phyloP scores from a whole-genome alignment of 352 stramenopile species.

The Blastocystis hominis region DNA sequence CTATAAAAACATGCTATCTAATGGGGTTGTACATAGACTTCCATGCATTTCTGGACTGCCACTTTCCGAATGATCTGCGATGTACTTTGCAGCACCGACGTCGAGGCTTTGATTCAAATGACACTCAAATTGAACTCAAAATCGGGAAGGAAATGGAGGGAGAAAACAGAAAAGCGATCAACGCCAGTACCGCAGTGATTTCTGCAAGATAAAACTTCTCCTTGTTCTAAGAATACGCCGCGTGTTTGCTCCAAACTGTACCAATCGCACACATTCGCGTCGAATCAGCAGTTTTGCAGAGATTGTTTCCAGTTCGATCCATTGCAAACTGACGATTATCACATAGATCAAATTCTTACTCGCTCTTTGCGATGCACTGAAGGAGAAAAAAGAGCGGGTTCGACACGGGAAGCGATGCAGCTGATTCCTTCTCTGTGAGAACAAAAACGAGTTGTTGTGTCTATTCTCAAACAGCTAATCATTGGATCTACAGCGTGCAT shows the following conservation, averaged over 20 bases:
- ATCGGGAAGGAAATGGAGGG: slow-evolving; percentile 3
- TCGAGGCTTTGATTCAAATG: not conserved
- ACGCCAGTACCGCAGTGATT: not conserved
- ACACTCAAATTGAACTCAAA: not conserved
- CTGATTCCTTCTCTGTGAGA: not conserved
- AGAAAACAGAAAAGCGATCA: slow-evolving; percentile 5
- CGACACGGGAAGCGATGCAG: not conserved
- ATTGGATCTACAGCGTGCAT: not conserved
- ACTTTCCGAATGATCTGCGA: not conserved
- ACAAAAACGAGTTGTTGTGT: not conserved
- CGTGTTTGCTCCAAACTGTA: slow-evolving; percentile 1
- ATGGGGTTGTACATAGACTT: not conserved
- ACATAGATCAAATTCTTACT: not conserved
- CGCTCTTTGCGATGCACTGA: not conserved
- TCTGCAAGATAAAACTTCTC: not conserved
- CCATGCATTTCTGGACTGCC: not conserved
- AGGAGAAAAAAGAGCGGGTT: not conserved
- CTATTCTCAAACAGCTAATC: not conserved
- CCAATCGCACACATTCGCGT: slow-evolving; percentile 17
- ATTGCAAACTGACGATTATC: not conserved
- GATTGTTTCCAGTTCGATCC: slow-evolving; percentile 16
- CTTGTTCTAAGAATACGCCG: not conserved
- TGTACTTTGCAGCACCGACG: not conserved
- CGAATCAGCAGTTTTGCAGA: slow-evolving; percentile 22
- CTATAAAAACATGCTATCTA: not conserved